Evolutionary conservation across 495 filamentous ascomycete genomes (phyloP).

Genomic region (Trichoderma parareesei): DNA sequence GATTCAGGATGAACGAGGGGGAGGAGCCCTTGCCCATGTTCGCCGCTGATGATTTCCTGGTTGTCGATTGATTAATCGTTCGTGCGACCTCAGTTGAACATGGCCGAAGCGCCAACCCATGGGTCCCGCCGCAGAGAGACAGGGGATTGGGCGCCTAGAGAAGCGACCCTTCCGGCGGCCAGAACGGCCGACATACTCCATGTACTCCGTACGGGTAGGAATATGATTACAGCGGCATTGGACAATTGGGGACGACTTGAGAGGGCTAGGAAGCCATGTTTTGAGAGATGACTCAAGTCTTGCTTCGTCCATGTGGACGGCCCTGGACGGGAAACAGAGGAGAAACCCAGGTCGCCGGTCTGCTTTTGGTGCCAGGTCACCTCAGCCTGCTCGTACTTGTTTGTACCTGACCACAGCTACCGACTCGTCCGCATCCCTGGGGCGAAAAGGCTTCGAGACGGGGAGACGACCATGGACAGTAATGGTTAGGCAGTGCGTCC

Average conservation of each 20-base stretch:
- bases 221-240: not conserved
- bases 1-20: not conserved
- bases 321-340: not conserved
- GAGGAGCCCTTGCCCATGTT: not conserved
- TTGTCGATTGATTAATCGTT: conserved; percentile 9
- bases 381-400: not conserved
- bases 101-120: conserved; percentile 2
- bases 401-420: too few species aligned
- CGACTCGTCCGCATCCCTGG: conserved; percentile 12
- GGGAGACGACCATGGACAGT: conserved; percentile 30
- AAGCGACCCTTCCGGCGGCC: conserved; percentile 8
- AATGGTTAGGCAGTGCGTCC: conserved; percentile 8
- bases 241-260: not conserved
- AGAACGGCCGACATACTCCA: not conserved
- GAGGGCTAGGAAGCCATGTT: not conserved
- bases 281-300: not conserved
- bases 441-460: conserved; percentile 39
- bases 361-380: too few species aligned
- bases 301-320: not conserved
- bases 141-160: conserved; percentile 9
- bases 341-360: not conserved
- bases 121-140: not conserved
- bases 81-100: conserved; percentile 9
- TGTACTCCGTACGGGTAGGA: not conserved
- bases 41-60: conserved; percentile 4